Evolutionary conservation across 352 stramenopile species (phyloP), one percentile per base, ranked within the genome.

Genomic region (Phytophthora aleatoria): DNA sequence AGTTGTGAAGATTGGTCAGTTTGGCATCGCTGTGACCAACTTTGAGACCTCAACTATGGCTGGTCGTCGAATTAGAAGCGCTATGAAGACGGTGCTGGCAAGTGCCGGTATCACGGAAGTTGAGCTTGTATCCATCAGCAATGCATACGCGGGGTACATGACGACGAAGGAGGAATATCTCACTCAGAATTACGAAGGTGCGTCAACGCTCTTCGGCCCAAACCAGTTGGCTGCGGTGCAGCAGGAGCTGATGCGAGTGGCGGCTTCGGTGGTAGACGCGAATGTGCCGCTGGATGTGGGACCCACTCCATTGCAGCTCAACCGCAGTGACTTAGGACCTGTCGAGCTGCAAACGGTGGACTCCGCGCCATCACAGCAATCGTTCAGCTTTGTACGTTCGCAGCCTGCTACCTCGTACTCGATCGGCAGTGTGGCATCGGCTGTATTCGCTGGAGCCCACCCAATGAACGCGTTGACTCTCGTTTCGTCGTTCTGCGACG

Each of bases 11-110:
- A 55, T 91, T 28, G 82, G 81, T 5, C 74, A 84, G 35, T 71
- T 91, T 24, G 78, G 57, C 10, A 52, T 91, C 12, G 78, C 75
- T 8, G 67, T 81, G 5, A 74, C 76, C 24, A 83, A 71, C 33
- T 90, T 90, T 39, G 82, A 91, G 61, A 79, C 83, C 7, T 74
- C 81, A 3, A 89, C 78, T 1, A 91, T 90, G 82, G 51, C 80
- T 15, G 82, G 82, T 3, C 63, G 79, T 27, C 69, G 82, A 3
- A 83, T 91, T 11, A 64, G 73, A 11, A 20, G 61, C 2, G 77
- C 74, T 0, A 38, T 88, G 5, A 66, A 67, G 50, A 51, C 31
- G 3, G 73, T 60, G 6, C 36, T 90, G 5, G 36, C 31, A 2
- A 27, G 41, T 3, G 64, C 35, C 0, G 70, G 72, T 3, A 70